Conservation (phyloP, 768 basidiomycete species). For the Neoboletus magnificus region DNA sequence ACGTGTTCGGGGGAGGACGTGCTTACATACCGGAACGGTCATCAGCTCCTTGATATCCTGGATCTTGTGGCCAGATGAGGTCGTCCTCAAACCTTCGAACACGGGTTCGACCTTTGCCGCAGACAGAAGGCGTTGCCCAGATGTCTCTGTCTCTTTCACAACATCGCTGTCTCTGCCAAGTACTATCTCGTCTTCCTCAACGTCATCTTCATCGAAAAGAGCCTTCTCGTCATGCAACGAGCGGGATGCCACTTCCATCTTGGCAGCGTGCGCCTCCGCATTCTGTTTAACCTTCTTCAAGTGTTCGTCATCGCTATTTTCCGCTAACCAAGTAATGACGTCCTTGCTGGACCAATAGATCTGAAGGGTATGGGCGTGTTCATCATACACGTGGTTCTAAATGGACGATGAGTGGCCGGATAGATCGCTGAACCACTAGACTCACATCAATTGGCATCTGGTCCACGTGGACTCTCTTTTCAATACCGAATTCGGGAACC, state of each 20-base stretch:
- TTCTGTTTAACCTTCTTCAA: constrained; percentile 92
- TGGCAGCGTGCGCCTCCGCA: constrained; percentile 84
- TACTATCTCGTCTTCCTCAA: constrained; percentile 76
- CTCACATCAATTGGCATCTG: constrained; percentile 97
- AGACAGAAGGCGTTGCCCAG: constrained; percentile 75
- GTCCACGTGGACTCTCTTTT: constrained; percentile 97
- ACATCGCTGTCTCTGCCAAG: constrained; percentile 53
- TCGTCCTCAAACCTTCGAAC: constrained; percentile 80
- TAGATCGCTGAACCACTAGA: constrained; percentile 2
- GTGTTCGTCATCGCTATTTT: constrained; percentile 95
- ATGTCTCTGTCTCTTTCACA: constrained; percentile 51
- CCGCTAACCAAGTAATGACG: constrained; percentile 92
- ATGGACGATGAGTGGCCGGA: constrained; percentile 14
- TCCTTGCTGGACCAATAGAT: constrained; percentile 96
- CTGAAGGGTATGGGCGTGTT: constrained; percentile 87
- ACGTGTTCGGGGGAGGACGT: neutral
- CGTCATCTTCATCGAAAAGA: constrained; percentile 86
- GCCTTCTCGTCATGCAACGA: constrained; percentile 85
- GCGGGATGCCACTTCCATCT: constrained; percentile 88
- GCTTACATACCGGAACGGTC: constrained; percentile 78
- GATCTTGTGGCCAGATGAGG: constrained; percentile 81
- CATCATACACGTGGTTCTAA: constrained; percentile 94
- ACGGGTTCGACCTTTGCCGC: constrained; percentile 69
- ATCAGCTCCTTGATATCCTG: constrained; percentile 93
- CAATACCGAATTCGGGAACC: constrained; percentile 95